Evolutionary conservation across 305 asterid species (phyloP).

Genomic region (Rubia peregrina): DNA sequence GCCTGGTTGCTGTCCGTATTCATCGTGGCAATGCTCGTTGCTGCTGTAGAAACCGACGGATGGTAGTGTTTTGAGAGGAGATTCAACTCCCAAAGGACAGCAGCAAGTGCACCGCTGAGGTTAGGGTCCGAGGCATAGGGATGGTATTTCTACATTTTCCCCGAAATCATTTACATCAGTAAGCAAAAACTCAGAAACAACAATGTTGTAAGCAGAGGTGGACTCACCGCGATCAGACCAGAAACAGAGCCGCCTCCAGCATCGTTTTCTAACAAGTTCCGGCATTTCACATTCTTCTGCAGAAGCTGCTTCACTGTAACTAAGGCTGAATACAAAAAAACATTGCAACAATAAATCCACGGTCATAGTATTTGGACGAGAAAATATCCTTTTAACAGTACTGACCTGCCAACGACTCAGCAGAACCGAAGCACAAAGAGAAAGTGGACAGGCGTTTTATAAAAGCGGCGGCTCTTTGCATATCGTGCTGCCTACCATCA

Average conservation of each 20-base stretch:
- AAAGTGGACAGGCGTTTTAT: conserved; percentile 76
- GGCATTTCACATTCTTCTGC: conserved; percentile 75
- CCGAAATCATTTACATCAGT: conserved; percentile 14
- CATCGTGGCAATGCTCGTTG: conserved; percentile 63
- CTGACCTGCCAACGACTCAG: conserved; percentile 93
- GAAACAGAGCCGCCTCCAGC: conserved; percentile 96
- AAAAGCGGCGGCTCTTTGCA: conserved; percentile 97
- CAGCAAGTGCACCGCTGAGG: conserved; percentile 86
- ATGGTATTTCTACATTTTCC: conserved; percentile 61
- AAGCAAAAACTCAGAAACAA: too few species aligned
- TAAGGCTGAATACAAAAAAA: conserved; percentile 47
- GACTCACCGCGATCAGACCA: conserved; percentile 76
- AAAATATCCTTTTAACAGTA: background rate
- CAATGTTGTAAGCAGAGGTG: background rate
- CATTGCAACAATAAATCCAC: conserved; percentile 1
- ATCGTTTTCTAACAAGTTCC: conserved; percentile 83
- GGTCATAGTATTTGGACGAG: background rate
- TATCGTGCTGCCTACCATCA: conserved; percentile 91
- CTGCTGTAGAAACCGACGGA: conserved; percentile 54
- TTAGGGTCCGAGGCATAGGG: conserved; percentile 81
- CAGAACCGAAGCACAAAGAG: conserved; percentile 65
- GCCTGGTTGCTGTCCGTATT: conserved; percentile 47
- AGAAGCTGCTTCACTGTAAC: conserved; percentile 82
- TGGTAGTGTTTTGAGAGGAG: conserved; percentile 73
- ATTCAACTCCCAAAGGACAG: conserved; percentile 96